phyloP scores from a whole-genome alignment of 2,329 filamentous ascomycete species.

The Incumbomyces delicatus region DNA sequence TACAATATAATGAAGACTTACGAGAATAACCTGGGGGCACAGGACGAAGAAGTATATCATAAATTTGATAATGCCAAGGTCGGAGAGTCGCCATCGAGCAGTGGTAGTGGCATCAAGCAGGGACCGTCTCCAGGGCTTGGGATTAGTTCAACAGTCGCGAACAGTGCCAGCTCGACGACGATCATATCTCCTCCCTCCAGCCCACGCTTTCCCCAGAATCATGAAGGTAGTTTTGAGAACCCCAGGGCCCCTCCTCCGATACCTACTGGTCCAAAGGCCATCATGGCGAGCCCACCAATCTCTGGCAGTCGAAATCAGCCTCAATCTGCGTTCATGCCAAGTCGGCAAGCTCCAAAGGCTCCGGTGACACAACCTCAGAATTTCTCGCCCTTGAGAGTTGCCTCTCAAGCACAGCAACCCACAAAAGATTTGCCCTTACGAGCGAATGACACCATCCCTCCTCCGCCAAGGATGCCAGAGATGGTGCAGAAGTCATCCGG shows the following conservation, averaged over 20 bases:
- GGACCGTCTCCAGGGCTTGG: constrained; percentile 16
- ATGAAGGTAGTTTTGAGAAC: constrained; percentile 94
- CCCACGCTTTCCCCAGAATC: constrained; percentile 78
- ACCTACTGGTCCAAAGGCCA: constrained; percentile 43
- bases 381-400: constrained; percentile 31
- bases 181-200: constrained; percentile 71
- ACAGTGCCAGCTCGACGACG: constrained; percentile 40
- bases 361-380: constrained; percentile 42
- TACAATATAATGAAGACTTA: constrained; percentile 95
- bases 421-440: constrained; percentile 9
- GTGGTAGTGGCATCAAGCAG: constrained; percentile 11
- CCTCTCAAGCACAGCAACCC: constrained; percentile 25
- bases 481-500: constrained; percentile 2
- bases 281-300: constrained; percentile 33
- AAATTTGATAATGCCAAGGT: constrained; percentile 86
- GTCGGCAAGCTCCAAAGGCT: constrained; percentile 78
- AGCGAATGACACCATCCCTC: background rate
- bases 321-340: constrained; percentile 55
- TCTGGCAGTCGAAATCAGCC: constrained; percentile 21
- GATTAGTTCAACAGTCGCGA: constrained; percentile 22
- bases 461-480: constrained; percentile 8
- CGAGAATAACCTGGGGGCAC: constrained; percentile 79
- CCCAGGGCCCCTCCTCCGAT: constrained; percentile 87
- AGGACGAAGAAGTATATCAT: constrained; percentile 80
- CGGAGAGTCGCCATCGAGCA: constrained; percentile 21